Evolutionary conservation across 169 alveolate species (phyloP).

Genomic region (Prorocentrum cordatum): DNA sequence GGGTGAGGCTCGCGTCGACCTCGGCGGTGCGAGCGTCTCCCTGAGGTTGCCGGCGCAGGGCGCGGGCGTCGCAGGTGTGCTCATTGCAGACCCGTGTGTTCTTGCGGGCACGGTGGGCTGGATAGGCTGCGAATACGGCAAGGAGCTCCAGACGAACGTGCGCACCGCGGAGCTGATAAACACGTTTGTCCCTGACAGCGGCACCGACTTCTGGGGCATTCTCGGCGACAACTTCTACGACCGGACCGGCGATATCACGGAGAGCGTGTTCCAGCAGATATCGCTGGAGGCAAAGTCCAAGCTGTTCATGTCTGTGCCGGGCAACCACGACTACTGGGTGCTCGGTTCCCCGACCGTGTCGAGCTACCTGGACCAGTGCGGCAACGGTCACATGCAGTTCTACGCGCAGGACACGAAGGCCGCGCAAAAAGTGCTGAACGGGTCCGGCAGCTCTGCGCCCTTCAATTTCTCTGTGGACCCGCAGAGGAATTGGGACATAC

Average conservation of each 20-base stretch:
- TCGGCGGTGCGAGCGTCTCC: background rate
- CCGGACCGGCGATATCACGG: background rate
- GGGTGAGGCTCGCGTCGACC: background rate
- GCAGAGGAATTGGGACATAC: background rate
- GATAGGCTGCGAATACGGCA: background rate
- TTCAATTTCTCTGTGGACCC: background rate
- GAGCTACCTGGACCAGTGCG: background rate
- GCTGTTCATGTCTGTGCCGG: background rate
- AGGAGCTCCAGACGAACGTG: background rate
- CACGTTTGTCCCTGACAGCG: background rate
- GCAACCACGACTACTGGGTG: slow-evolving; percentile 12
- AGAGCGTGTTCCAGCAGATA: background rate
- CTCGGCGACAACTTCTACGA: slow-evolving; percentile 6
- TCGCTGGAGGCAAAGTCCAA: background rate
- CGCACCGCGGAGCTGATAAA: background rate
- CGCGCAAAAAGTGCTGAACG: background rate
- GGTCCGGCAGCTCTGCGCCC: background rate
- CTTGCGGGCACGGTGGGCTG: background rate
- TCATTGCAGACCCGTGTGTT: background rate
- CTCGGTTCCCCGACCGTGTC: background rate
- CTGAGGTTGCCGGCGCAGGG: background rate
- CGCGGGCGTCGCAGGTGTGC: background rate
- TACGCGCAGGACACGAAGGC: background rate
- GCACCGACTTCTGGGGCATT: background rate
- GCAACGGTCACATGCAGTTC: background rate